Conservation (phyloP, 2,329 filamentous ascomycete genomes). For the Alternaria metachromatica region DNA sequence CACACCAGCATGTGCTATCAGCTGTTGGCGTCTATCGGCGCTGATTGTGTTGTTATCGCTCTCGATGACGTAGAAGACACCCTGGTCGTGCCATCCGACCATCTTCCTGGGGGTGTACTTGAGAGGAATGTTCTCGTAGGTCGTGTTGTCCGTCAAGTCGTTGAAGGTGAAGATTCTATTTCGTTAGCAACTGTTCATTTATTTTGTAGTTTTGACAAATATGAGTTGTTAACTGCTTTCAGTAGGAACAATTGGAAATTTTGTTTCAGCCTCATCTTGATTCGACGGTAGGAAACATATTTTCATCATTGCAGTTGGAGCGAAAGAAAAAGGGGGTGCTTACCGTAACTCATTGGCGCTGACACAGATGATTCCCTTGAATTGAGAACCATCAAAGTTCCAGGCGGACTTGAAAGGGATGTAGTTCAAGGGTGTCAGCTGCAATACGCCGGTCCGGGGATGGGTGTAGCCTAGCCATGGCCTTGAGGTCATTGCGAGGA, state of each 20-base stretch:
- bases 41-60: constrained; percentile 91
- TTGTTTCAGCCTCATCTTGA: constrained; percentile 58
- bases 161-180: constrained; percentile 86
- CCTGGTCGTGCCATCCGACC: constrained; percentile 83
- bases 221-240: constrained; percentile 56
- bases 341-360: constrained; percentile 88
- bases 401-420: constrained; percentile 89
- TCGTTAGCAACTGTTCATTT: constrained; percentile 17
- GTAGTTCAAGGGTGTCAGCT: constrained; percentile 91
- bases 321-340: constrained; percentile 46
- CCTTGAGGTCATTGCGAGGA: constrained; percentile 87
- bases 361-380: constrained; percentile 92
- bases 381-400: constrained; percentile 96
- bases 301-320: constrained; percentile 66
- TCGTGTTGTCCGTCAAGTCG: constrained; percentile 81
- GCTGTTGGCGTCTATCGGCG: constrained; percentile 74
- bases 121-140: constrained; percentile 84
- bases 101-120: constrained; percentile 90
- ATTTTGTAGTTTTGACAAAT: background rate
- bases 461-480: constrained; percentile 98
- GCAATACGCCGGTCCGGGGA: constrained; percentile 83
- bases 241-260: constrained; percentile 96
- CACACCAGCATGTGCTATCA: constrained; percentile 71
- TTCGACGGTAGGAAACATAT: constrained; percentile 52
- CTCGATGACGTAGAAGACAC: constrained; percentile 93